Conservation (phyloP, 371 early-diverging fungal genomes). For the Blastocladiella emersonii region DNA sequence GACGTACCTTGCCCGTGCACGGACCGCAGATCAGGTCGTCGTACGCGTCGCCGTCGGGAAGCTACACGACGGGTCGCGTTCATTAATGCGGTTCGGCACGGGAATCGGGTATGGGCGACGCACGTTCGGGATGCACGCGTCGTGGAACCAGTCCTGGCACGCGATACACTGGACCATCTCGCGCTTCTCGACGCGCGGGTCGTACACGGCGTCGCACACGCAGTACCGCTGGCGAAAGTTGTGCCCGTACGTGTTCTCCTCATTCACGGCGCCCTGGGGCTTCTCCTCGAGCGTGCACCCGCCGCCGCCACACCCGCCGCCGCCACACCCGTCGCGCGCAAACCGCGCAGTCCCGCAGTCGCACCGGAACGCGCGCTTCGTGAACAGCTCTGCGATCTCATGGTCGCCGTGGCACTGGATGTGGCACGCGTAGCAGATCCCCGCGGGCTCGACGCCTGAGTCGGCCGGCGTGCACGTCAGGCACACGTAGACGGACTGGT, state of each 20-base stretch:
- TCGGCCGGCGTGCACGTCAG: constrained; percentile 45
- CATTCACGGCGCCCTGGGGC: constrained; percentile 25
- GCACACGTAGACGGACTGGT: constrained; percentile 73
- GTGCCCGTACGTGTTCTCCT: constrained; percentile 57
- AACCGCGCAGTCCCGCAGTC: constrained; percentile 61
- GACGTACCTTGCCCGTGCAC: constrained; percentile 40
- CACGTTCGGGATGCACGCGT: constrained; percentile 58
- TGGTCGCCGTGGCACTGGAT: constrained; percentile 59
- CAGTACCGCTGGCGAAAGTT: constrained; percentile 71
- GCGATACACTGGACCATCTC: constrained; percentile 70
- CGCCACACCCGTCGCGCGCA: constrained; percentile 21
- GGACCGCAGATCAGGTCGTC: constrained; percentile 65
- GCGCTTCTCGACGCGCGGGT: constrained; percentile 51
- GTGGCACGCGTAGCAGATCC: constrained; percentile 67
- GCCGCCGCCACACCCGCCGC: too few species aligned
- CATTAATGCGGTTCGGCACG: background rate
- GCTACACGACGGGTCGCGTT: constrained; percentile 12
- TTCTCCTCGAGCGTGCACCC: constrained; percentile 18
- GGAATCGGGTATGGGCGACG: background rate
- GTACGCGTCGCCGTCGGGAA: constrained; percentile 50
- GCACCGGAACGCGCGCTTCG: constrained; percentile 68
- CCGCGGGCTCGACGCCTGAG: background rate
- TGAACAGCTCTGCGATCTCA: constrained; percentile 64
- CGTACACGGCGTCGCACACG: constrained; percentile 58
- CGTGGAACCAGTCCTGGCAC: constrained; percentile 75